Evolutionary conservation across 2,329 filamentous ascomycete genomes (phyloP), one percentile per base, ranked within the genome.

Genomic region (Colletotrichum incanum): DNA sequence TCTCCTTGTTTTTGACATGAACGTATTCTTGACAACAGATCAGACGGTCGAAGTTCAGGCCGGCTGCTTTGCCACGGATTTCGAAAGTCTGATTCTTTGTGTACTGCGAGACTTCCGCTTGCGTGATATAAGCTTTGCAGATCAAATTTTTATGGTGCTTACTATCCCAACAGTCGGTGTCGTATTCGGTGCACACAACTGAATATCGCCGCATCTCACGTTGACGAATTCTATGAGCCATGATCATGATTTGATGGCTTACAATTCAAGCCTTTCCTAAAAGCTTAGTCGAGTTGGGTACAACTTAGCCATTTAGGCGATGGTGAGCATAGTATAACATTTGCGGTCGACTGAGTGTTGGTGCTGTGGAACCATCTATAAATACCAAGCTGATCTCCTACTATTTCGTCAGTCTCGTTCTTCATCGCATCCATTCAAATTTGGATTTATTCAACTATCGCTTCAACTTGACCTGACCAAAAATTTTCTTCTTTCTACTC

Each of bases 21-120:
- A n/a, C 2, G 5, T 39, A 14, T 28, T 39, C 26, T 26, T 54
- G 23, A 16, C 14, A 16, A 2, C 2, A 58, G 56, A 59, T 69
- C 52, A n/a, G 69, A 72, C 41, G 65, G 23, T 31, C 5, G 20
- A 60, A 54, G 47, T 47, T 54, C 23, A 14, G 16, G 43, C 31
- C 45, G 28, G 69, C 65, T 47, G 9, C 58, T 59, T 52, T 16
- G 59, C 59, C n/a, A 63, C 41, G 65, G n/a, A 28, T 6, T 23
- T 34, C 11, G 5, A 5, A 43, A 23, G 50, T 50, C 16, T 26
- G 31, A 28, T 43, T 60, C 9, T 47, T 64, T 52, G 65, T 52
- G 54, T 64, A 28, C 5, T 45, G 1, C 16, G 18, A 31, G n/a
- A 16, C 56, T 62, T 45, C 5, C 11, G 8, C 31, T 28, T 41